Base-by-base conservation (phyloP, 805 yeast genomes). In the Ogataea populi-albae region DNA sequence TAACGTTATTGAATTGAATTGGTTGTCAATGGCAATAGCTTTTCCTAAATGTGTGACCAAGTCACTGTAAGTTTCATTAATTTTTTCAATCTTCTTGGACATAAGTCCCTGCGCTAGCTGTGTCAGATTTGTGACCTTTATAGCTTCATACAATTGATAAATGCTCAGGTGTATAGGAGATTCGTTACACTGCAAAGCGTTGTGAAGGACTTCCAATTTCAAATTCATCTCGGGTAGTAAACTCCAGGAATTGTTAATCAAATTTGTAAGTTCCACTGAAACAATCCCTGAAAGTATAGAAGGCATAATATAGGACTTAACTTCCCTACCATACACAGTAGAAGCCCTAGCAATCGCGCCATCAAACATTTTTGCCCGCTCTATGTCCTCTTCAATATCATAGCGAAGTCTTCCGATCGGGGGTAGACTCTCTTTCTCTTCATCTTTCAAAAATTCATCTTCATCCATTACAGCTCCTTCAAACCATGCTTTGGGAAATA, bases 141-240 rank as follows among this genome's bases (percentile, higher is more conserved):
- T 58, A 11, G 72, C 62, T 17, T 57, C 48, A 10, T 57, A 63
- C 6, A 74, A 38, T 28, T 66, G 60, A 32, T 62, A 51, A 10
- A 71, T 47, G 0, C 73, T 56, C 1, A 72, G 42, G 19, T 64
- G 66, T 18, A 60, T 52, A 7, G 77, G 71, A 1, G 75, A 70
- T 17, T 62, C 65, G 17, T 52, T 46, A 33, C 54, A 49, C 38
- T 63, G 68, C 25, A 63, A 38, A 17, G 53, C 45, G 30, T 60
- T 61, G 41, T 62, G 67, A 14, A 61, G 39, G 11, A 56, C 47
- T 43, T 62, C 68, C n/a, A 63, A 44, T 35, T 59, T 59, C 25
- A 61, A 40, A 30, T 62, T 63, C 19, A 53, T 40, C 34, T 46
- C 52, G 3, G 66, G 66, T 18, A 63, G 45, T 5, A 32, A 25